Evolutionary conservation across 345 rosid species (phyloP).

Genomic region (Leavenworthia alabamica): DNA sequence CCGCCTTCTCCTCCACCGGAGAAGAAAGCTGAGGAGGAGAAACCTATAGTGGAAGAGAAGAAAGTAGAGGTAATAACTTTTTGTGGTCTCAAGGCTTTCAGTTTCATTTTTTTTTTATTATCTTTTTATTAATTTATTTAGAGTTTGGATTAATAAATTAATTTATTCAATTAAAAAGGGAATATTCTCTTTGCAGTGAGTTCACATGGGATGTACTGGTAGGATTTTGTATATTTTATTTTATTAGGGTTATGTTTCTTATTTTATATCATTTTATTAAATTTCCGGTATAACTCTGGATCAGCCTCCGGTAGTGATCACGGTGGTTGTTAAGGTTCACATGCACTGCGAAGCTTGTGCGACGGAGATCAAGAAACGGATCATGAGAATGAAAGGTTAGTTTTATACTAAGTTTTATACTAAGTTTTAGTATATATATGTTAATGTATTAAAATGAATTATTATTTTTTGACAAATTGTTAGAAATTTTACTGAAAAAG

Average conservation of each 20-base stretch:
- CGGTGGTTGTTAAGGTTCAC: constrained; percentile 63
- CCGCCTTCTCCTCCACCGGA: constrained; percentile 62
- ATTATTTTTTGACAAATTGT: neutral
- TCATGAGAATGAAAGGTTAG: constrained; percentile 77
- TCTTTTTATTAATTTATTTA: neutral
- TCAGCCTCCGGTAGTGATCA: constrained; percentile 60
- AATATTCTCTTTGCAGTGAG: constrained; percentile 28
- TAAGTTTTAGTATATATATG: neutral
- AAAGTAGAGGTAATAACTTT: constrained; percentile 64
- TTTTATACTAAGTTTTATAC: neutral
- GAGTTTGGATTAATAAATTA: neutral
- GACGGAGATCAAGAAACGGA: constrained; percentile 77
- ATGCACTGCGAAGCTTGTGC: constrained; percentile 99
- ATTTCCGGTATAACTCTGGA: neutral
- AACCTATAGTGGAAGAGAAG: constrained; percentile 55
- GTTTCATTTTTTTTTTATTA: neutral
- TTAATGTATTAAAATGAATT: too few relatives aligned
- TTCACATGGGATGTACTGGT: constrained; percentile 31
- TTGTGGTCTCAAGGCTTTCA: neutral
- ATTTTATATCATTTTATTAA: neutral
- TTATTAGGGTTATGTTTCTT: neutral
- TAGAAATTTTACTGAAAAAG: neutral
- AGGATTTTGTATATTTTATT: constrained; percentile 8
- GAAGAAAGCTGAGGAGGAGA: constrained; percentile 49
- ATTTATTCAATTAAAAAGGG: neutral